Base-by-base conservation (phyloP, 176 grass and related monocot genomes). In the Secale cereale region DNA sequence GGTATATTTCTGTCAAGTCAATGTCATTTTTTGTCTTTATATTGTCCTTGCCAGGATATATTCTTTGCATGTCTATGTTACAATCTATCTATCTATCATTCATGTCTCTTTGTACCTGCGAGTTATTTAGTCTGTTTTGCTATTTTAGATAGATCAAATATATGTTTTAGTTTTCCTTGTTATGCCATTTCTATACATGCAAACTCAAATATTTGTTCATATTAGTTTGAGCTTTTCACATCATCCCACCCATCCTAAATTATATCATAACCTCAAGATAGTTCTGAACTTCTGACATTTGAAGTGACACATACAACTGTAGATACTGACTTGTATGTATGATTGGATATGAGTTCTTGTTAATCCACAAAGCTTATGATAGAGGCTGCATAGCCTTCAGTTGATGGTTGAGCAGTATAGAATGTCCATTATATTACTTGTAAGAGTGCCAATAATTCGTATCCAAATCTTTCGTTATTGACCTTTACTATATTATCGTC, bases 401-500 rank as follows among this genome's bases (percentile, higher is more conserved):
- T 70, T 82, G 28, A 76, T 76, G 78, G 17, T 52, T 50, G 23
- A 60, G 56, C 61, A 11, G 45, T 71, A 70, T 82, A 60, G 69
- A 60, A 73, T 61, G 65, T 56, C n/a, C 3, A 60, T 76, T 90
- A 68, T 90, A 52, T 89, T 75, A 73, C 37, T 68, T 80, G 67
- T 87, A 68, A 26, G 23, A 76, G 27, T 90, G 26, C 27, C 32
- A 69, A 69, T 83, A 15, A 35, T 83, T 74, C 59, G 35, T 83
- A 86, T 41, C 74, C 27, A 79, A 73, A 75, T 87, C 6, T 87
- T 50, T 76, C 15, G 43, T 70, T 87, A 91, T 91, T 91, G 77
- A 91, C 77, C 23, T 84, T 31, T 87, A 85, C 39, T 81, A 87
- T 84, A 91, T 91, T 83, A 90, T 91, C 85, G 25, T 81, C 89